A percentile compares a stretch with the other conserved stretches of the same genome.
Evolutionary conservation across 495 filamentous ascomycete species (phyloP).

Genomic region (Astrothelium subdiscretum): DNA sequence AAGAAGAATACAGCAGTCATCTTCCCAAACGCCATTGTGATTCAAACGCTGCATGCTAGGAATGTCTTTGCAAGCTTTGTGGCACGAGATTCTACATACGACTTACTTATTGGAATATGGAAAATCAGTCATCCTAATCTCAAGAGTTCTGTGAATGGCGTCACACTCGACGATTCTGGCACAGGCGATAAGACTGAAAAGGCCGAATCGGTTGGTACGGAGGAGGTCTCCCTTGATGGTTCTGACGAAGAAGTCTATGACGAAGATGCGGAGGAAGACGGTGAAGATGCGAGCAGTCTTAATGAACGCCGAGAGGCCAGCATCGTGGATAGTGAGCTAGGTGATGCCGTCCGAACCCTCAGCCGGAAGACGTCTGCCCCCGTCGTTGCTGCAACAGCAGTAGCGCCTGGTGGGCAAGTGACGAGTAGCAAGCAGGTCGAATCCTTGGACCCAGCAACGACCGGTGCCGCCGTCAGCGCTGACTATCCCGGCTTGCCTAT

Average conservation of each 20-base stretch:
- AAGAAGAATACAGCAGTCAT: constrained; percentile 93
- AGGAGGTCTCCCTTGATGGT: constrained; percentile 38
- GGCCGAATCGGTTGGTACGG: constrained; percentile 47
- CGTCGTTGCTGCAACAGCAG: constrained; percentile 34
- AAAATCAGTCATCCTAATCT: constrained; percentile 87
- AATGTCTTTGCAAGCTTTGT: constrained; percentile 93
- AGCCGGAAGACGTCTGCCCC: constrained; percentile 57
- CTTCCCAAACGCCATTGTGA: constrained; percentile 95
- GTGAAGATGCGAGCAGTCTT: constrained; percentile 45
- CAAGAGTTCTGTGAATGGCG: constrained; percentile 79
- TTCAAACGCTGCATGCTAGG: constrained; percentile 88
- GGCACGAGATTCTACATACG: constrained; percentile 90
- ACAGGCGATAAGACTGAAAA: constrained; percentile 87
- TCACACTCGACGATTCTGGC: constrained; percentile 62
- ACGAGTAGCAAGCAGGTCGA: constrained; percentile 34
- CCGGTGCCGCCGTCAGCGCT: constrained; percentile 35
- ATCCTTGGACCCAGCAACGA: constrained; percentile 42
- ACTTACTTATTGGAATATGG: constrained; percentile 95
- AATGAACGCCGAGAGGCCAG: constrained; percentile 50
- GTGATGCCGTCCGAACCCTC: constrained; percentile 41
- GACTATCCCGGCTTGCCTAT: constrained; percentile 84
- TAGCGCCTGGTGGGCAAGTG: constrained; percentile 5
- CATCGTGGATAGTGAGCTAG: constrained; percentile 47
- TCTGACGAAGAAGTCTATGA: constrained; percentile 54
- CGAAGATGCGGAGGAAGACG: constrained; percentile 51